A percentile compares a stretch with the other conserved stretches of the same genome.
phyloP scores from a whole-genome alignment of 805 yeast genomes.

The Kodamaea kakaduensis region DNA sequence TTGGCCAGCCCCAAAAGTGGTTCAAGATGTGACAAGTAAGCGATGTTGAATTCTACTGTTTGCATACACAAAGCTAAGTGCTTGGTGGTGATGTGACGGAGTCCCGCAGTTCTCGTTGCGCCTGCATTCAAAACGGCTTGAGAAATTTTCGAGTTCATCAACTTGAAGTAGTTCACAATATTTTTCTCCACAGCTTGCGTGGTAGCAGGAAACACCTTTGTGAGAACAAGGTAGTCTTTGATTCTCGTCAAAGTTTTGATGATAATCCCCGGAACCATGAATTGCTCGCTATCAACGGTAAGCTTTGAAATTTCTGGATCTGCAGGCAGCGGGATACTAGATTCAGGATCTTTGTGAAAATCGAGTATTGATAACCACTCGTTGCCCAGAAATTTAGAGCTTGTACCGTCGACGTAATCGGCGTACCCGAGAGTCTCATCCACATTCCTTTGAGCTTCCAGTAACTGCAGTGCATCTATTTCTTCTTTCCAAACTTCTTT shows the following conservation, averaged over 20 bases:
- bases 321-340: not conserved
- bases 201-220: conserved; percentile 51
- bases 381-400: conserved; percentile 19
- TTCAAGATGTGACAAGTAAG: conserved; percentile 35
- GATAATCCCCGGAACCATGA: conserved; percentile 29
- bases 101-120: conserved; percentile 69
- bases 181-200: conserved; percentile 39
- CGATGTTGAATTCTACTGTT: conserved; percentile 44
- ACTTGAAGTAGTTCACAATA: conserved; percentile 41
- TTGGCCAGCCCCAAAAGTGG: conserved; percentile 10
- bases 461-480: conserved; percentile 42
- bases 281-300: conserved; percentile 19
- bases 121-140: conserved; percentile 69
- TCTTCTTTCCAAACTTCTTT: conserved; percentile 79
- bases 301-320: conserved; percentile 6
- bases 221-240: conserved; percentile 53
- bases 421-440: conserved; percentile 25
- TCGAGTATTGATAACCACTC: conserved; percentile 27
- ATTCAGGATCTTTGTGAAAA: conserved; percentile 12
- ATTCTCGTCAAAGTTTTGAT: conserved; percentile 25
- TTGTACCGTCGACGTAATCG: conserved; percentile 19
- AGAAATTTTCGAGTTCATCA: conserved; percentile 51
- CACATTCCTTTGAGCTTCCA: conserved; percentile 20
- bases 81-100: conserved; percentile 69
- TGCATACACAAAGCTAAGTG: conserved; percentile 68